A percentile compares a stretch with the other conserved stretches of the same genome.
Conservation (phyloP, 2,329 filamentous ascomycete species). For the Emericellopsis atlantica region DNA sequence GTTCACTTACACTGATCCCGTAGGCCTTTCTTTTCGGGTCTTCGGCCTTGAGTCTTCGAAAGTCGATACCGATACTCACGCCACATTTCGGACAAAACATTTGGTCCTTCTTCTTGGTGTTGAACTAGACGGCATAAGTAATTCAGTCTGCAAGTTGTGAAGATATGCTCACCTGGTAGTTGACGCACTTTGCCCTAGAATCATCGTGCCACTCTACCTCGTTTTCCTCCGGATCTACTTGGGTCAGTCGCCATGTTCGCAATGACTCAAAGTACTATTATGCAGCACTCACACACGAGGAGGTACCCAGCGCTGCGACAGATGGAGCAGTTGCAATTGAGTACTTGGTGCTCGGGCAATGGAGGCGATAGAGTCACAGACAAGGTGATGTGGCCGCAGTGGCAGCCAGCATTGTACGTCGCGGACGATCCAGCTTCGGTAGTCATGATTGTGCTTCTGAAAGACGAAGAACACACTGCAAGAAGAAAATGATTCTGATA, state of each 20-base stretch:
- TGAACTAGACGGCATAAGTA: slow-evolving; percentile 18
- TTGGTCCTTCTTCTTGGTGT: slow-evolving; percentile 32
- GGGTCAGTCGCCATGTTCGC: neutral
- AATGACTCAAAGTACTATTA: neutral
- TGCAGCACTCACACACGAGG: slow-evolving; percentile 26
- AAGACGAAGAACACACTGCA: too few species aligned
- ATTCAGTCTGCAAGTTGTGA: neutral
- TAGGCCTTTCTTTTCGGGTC: slow-evolving; percentile 14
- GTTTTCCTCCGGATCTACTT: slow-evolving; percentile 22
- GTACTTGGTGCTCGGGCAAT: slow-evolving; percentile 27
- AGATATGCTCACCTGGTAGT: slow-evolving; percentile 14
- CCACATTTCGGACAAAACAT: slow-evolving; percentile 36
- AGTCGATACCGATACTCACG: slow-evolving; percentile 32
- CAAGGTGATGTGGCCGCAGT: slow-evolving; percentile 38
- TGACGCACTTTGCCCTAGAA: slow-evolving; percentile 18
- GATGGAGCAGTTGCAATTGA: slow-evolving; percentile 41
- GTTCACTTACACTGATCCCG: slow-evolving; percentile 27
- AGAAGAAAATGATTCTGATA: too few species aligned
- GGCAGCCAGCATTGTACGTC: slow-evolving; percentile 36
- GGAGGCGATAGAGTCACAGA: slow-evolving; percentile 33
- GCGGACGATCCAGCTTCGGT: neutral
- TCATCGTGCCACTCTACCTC: slow-evolving; percentile 29
- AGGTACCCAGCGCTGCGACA: slow-evolving; percentile 38
- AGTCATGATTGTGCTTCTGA: too few species aligned
- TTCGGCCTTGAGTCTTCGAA: slow-evolving; percentile 9